Evolutionary conservation across 2,329 filamentous ascomycete genomes (phyloP), one percentile per base, ranked within the genome.

Genomic region (Fusarium verticillioides): DNA sequence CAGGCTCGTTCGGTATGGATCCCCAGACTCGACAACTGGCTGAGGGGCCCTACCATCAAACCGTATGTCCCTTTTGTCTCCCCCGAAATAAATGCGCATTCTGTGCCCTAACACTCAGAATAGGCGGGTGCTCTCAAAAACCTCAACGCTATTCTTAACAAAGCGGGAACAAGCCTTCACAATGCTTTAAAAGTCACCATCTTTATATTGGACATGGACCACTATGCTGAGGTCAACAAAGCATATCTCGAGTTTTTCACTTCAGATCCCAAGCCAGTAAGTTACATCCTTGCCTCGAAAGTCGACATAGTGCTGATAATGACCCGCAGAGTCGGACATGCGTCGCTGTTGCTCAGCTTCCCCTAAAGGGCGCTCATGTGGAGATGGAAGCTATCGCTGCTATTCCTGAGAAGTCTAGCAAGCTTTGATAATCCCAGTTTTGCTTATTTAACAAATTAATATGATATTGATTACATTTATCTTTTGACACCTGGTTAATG

Each of bases 21-120:
- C 36, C 47, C 2, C 28, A 56, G 58, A 42, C 58, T 32, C 47
- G 58, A 34, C 58, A 60, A 39, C 37, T 60, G 7, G 58, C 58
- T 11, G 36, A 60, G 9, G 47, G 58, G 1, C 58, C 58, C 18
- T 60, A 60, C 13, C 36, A 34, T 5, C 58, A 60, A 19, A 60
- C 47, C 11, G 36, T 42, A 9, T 26, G 58, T 37, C 42, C 19
- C 7, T 15, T 34, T 23, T 15, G 9, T 15, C 5, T 11, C 2
- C 7, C 28, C 46, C 4, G 7, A 13, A 0, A 3, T 36, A 12
- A 4, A 9, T 6, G 9, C 2, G 1, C 0, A 11, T 1, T 18
- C 1, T 15, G 7, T 32, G 7, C 15, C 11, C 26, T 52, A 18
- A 52, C 26, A 6, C 7, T 30, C 1, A 10, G 4, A 1, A 18